phyloP scores from a whole-genome alignment of 495 filamentous ascomycete genomes.

The Daldinia decipiens region DNA sequence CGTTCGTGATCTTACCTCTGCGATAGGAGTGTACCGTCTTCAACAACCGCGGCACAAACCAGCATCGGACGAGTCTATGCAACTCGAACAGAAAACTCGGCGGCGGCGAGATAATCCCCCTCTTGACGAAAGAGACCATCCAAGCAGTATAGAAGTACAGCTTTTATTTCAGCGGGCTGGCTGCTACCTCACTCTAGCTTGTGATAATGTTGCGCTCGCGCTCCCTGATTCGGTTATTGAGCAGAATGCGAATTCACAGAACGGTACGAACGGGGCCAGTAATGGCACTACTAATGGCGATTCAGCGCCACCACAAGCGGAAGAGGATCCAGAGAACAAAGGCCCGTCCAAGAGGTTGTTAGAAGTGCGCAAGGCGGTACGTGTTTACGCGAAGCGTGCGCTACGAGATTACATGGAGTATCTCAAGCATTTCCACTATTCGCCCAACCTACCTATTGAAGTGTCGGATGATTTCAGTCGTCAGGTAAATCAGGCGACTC shows the following conservation, averaged over 20 bases:
- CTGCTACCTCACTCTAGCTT: slow-evolving; percentile 77
- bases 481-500: slow-evolving; percentile 67
- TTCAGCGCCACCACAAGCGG: slow-evolving; percentile 18
- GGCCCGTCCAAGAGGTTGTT: slow-evolving; percentile 58
- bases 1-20: slow-evolving; percentile 71
- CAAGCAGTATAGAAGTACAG: slow-evolving; percentile 76
- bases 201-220: slow-evolving; percentile 67
- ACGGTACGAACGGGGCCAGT: slow-evolving; percentile 22
- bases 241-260: slow-evolving; percentile 24
- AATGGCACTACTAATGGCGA: slow-evolving; percentile 30
- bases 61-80: slow-evolving; percentile 53
- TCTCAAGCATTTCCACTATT: slow-evolving; percentile 78
- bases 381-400: slow-evolving; percentile 76
- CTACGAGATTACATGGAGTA: slow-evolving; percentile 75
- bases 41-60: slow-evolving; percentile 57
- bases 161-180: slow-evolving; percentile 79
- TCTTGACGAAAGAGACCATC: slow-evolving; percentile 74
- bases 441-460: slow-evolving; percentile 71
- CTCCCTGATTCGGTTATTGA: slow-evolving; percentile 47
- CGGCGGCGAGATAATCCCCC: slow-evolving; percentile 64
- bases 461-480: slow-evolving; percentile 73
- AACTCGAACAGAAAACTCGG: slow-evolving; percentile 49
- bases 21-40: slow-evolving; percentile 67
- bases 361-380: slow-evolving; percentile 72
- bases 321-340: slow-evolving; percentile 49